Percentiles rank a stretch among this genome's conserved stretches.
Conservation (phyloP, 306 rosid species). For the Trifolium repens region DNA sequence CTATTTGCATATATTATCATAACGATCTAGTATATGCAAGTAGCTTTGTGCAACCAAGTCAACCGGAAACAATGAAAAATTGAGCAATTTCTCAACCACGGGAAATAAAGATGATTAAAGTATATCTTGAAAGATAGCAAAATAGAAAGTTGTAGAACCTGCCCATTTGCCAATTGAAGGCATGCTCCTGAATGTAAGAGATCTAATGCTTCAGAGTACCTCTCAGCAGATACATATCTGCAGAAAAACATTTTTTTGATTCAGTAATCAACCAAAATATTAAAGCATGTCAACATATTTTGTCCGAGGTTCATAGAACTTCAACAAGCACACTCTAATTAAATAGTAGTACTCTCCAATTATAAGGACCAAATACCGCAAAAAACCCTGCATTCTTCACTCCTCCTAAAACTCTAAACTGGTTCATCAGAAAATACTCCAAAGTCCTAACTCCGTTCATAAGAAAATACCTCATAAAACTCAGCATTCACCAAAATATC, state of each 20-base stretch:
- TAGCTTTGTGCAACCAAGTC: neutral
- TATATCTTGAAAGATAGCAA: constrained; percentile 30
- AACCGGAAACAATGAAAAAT: neutral
- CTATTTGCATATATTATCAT: constrained; percentile 8
- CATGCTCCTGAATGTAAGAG: constrained; percentile 87
- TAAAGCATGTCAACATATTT: neutral
- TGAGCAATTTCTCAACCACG: constrained; percentile 4
- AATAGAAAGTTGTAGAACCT: constrained; percentile 57
- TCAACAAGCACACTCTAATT: constrained; percentile 18
- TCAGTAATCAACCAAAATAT: neutral
- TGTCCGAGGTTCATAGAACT: constrained; percentile 20
- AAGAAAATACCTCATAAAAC: constrained; percentile 1
- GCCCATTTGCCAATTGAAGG: constrained; percentile 73
- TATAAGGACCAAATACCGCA: constrained; percentile 15
- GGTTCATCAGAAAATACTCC: constrained; percentile 21
- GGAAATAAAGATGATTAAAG: constrained; percentile 27
- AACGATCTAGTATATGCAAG: neutral
- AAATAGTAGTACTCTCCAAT: constrained; percentile 10
- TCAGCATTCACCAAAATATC: neutral
- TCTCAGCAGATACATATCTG: constrained; percentile 82
- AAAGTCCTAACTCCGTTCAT: neutral
- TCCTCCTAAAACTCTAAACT: constrained; percentile 18
- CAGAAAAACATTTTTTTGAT: constrained; percentile 32
- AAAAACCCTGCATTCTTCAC: constrained; percentile 28
- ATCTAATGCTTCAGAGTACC: constrained; percentile 83